Base-by-base conservation (phyloP, 148 eudicot genomes). In the Nepenthes gracilis region DNA sequence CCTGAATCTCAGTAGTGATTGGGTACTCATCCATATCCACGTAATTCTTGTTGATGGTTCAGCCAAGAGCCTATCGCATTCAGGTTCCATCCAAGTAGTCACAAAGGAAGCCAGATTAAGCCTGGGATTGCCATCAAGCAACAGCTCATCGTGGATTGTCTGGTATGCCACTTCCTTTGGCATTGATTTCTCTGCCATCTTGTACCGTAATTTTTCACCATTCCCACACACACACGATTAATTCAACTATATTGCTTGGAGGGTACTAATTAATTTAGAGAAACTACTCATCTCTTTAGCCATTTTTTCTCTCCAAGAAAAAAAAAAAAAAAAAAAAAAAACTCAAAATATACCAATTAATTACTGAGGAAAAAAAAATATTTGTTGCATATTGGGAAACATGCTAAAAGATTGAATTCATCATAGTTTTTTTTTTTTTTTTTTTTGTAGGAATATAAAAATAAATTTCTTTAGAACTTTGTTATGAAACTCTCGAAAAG, bases 1-100 rank as follows among this genome's bases (percentile, higher is more conserved):
- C 84, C 78, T 80, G 84, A 61, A 80, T 70, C 55, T 80, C 84
- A 47, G 84, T 80, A 35, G 81, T 67, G 58, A 80, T 64, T 2
- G 85, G 82, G 52, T 81, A 81, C 61, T 81, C 82, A 45, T 81
- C 81, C 81, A 77, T 81, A 67, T 78, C 81, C 1, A 78, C 81
- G 10, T 70, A 74, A 47, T 78, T 78, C 67, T 78, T 78, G 67
- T 77, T 81, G 47, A 76, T 68, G 57, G 71, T n/a, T 64, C 70
- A 77, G 73, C 73, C 56, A 80, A 53, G 14, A 77, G 84, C 71
- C 74, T 80, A 49, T 80, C 81, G 48, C 84, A 80, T 57, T 77
- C 81, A 0, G 84, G 81, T 65, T 80, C 84, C 84, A 80, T 80
- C 84, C 84, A 80, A 14, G 81, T 80, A 0, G 84, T 80, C 40